Conservation (phyloP, 2,329 filamentous ascomycete species). For the Thielaviopsis musarum region DNA sequence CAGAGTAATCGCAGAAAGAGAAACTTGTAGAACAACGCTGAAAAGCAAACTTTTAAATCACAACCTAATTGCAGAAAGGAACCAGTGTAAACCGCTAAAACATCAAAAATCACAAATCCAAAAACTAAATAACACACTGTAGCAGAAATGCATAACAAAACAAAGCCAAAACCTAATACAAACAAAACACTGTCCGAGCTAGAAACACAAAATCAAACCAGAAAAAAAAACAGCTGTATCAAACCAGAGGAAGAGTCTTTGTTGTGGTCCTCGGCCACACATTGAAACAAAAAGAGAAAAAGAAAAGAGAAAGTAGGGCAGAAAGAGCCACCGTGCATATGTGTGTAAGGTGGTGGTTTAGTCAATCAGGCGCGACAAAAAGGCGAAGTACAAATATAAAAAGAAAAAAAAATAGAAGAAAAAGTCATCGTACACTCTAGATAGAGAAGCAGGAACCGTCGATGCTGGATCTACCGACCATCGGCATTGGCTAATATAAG, state of each 20-base stretch:
- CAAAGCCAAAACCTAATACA: not conserved
- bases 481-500: not conserved
- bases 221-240: not conserved
- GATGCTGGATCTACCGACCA: not conserved
- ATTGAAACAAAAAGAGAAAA: not conserved
- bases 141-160: constrained; percentile 1
- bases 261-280: not conserved
- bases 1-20: not conserved
- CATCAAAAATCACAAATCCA: constrained; percentile 1
- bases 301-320: not conserved
- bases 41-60: constrained; percentile 12
- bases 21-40: constrained; percentile 5
- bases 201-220: not conserved
- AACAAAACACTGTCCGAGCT: not conserved
- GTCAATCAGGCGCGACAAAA: not conserved
- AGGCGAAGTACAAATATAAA: not conserved
- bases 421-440: constrained; percentile 8
- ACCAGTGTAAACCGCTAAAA: constrained; percentile 1
- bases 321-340: not conserved
- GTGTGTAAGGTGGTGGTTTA: not conserved
- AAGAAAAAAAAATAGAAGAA: constrained; percentile 1
- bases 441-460: not conserved
- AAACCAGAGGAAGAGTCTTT: not conserved
- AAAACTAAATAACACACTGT: constrained; percentile 2
- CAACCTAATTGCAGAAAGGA: constrained; percentile 2